Evolutionary conservation across 768 basidiomycete species (phyloP), one percentile per base, ranked within the genome.

Genomic region (Lactarius sanguifluus): DNA sequence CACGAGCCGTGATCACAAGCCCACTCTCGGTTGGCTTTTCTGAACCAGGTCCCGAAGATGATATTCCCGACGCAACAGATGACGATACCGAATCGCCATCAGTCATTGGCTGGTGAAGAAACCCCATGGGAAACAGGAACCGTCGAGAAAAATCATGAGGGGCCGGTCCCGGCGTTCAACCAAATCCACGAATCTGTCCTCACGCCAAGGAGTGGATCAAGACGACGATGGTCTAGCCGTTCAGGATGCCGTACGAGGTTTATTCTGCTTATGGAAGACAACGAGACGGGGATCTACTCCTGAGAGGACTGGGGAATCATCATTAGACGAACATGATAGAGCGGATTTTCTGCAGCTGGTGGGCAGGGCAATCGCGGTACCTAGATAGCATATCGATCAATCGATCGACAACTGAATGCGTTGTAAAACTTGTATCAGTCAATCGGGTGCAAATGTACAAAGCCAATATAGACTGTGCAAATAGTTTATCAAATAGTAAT

Each of bases 1-100:
- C 75, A 32, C 72, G 76, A 20, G n/a, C 12, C 20, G 25, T 41
- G 23, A 23, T 34, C 23, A 47, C 9, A 12, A 64, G 58, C 40
- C 59, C 62, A 20, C 52, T 55, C 41, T 41, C 38, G 0, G 18
- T 0, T n/a, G n/a, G 52, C 25, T 36, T 36, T 52, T 34, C 34
- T 38, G 54, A 50, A 41, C 58, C 64, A 32, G 55, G 15, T 9
- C 34, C 47, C 9, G 55, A 66, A 59, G 63, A 64, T 43, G 55
- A 66, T 41, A 59, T 36, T 18, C 64, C 59, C 10, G 64, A 47
- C 3, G 59, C 45, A n/a, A 68, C 62, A 23, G 67, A 66, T 30
- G 59, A 66, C 34, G 59, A 66, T 45, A 66, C 54, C 36, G 64
- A 66, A 30, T 47, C 67, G 4, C 66, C 62, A 5, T 57, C 67